Base-by-base conservation (phyloP, 768 basidiomycete species). In the Mycena belliarum region DNA sequence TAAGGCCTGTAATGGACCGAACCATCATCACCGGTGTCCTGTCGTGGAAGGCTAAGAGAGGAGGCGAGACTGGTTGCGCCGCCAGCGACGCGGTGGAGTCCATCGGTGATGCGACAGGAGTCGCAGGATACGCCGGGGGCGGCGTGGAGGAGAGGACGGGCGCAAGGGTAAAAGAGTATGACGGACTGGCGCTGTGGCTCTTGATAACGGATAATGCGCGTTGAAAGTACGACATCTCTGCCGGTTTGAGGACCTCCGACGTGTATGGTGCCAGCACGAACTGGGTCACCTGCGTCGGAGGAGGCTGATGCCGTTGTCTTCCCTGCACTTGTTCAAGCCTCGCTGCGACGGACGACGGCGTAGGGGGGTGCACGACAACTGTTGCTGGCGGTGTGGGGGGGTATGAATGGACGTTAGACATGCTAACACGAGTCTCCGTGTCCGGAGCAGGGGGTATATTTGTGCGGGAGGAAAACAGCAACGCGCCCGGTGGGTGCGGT, bases 31-130 rank as follows among this genome's bases (percentile, higher is more conserved):
- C 70, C 0, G 90, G 87, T 3, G 91, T 92, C 33, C 74, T 83
- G 67, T 93, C 91, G 53, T 85, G 82, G 70, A 89, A 92, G 1
- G 79, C 79, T 15, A 91, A 73, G 15, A 92, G 71, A 4, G 85
- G 80, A 0, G 74, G 70, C 24, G 70, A 21, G 6, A 16, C 6
- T 2, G 32, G 62, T 59, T 59, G 28, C 58, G 66, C 28, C 51
- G 66, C 54, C 38, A 65, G 23, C 38, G 70, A 29, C 6, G 64
- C 55, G 4, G 56, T 47, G 6, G 69, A 57, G 6, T 60, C 57
- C 15, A 62, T 38, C 3, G 64, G 58, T 6, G 63, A 59, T 8
- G 50, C 50, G 12, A 38, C 33, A 10, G 49, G 63, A 6, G 56
- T 26, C 52, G 49, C 2, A n/a, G 49, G 15, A 23, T 44, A 35